phyloP scores from a whole-genome alignment of 441 rosid species.

The Arabidopsis lyrata region DNA sequence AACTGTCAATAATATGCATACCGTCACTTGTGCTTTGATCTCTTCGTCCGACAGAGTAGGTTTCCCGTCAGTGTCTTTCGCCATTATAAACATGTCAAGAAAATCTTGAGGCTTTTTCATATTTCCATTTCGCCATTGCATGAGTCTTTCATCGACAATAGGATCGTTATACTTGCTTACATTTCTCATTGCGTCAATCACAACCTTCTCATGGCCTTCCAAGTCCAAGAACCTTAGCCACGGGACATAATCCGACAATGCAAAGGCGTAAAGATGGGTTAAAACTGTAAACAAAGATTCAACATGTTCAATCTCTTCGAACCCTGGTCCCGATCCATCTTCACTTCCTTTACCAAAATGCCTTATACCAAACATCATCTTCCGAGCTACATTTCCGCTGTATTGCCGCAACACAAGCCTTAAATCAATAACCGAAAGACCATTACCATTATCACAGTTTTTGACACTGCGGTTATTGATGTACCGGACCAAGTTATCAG shows the following conservation, averaged over 20 bases:
- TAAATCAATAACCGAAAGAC: no score
- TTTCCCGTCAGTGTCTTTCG: constrained; percentile 48
- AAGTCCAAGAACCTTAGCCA: constrained; percentile 54
- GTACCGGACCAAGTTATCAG: no score
- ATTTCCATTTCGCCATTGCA: constrained; percentile 45
- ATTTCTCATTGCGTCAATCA: constrained; percentile 34
- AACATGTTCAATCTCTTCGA: constrained; percentile 56
- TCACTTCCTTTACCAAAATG: no score
- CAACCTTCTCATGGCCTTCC: constrained; percentile 61
- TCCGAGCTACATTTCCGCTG: no score
- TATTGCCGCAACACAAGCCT: no score
- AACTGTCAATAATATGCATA: no score
- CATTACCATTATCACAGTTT: no score
- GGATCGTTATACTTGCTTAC: constrained; percentile 58
- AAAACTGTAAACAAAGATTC: constrained; percentile 50
- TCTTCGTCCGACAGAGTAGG: constrained; percentile 53
- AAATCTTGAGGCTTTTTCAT: constrained; percentile 48
- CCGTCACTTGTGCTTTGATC: constrained; percentile 58
- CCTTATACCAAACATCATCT: no score
- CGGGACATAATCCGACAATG: constrained; percentile 63
- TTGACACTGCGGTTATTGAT: no score
- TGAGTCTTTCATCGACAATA: constrained; percentile 55
- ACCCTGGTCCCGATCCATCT: constrained; percentile 45
- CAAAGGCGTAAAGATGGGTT: constrained; percentile 50
- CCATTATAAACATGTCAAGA: constrained; percentile 54